Percentiles rank a stretch among this genome's conserved stretches.
Evolutionary conservation across 2,329 filamentous ascomycete genomes (phyloP).

Genomic region (Rachicladosporium sp.): DNA sequence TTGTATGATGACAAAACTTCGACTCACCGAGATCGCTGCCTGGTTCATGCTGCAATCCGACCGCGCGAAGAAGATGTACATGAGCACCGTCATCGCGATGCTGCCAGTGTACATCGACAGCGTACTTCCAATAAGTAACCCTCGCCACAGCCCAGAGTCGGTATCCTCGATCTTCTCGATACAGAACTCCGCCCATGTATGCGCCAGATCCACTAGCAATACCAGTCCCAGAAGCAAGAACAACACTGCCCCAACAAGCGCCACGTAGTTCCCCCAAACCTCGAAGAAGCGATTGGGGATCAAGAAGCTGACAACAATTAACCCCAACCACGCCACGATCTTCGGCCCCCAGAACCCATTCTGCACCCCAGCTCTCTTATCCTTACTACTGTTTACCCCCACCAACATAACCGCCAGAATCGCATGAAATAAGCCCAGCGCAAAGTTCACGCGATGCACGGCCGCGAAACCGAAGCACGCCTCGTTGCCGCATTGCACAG

Average conservation of each 20-base stretch:
- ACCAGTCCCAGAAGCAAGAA: slow-evolving; percentile 90
- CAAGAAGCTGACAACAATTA: slow-evolving; percentile 86
- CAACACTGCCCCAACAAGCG: slow-evolving; percentile 75
- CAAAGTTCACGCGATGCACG: slow-evolving; percentile 95
- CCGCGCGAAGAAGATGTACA: slow-evolving; percentile 91
- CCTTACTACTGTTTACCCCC: slow-evolving; percentile 75
- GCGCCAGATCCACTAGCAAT: slow-evolving; percentile 84
- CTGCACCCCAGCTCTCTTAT: slow-evolving; percentile 76
- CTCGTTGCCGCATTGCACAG: slow-evolving; percentile 73
- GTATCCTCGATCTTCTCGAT: slow-evolving; percentile 82
- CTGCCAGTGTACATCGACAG: slow-evolving; percentile 86
- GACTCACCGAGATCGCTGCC: slow-evolving; percentile 65
- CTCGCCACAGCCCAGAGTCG: slow-evolving; percentile 75
- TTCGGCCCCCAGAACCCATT: slow-evolving; percentile 99
- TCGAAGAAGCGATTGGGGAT: slow-evolving; percentile 93
- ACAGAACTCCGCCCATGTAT: slow-evolving; percentile 95
- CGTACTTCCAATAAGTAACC: slow-evolving; percentile 80
- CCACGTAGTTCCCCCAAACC: slow-evolving; percentile 89
- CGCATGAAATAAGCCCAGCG: slow-evolving; percentile 85
- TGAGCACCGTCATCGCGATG: slow-evolving; percentile 85
- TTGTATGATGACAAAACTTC: background rate
- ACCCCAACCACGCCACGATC: slow-evolving; percentile 72
- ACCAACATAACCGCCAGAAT: slow-evolving; percentile 73
- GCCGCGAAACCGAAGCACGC: slow-evolving; percentile 93
- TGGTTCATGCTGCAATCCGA: slow-evolving; percentile 89